These are phyloP conservation scores for Iris pallida DNA, from an alignment of 116 monocot species.

Conservation along the genomic window DNA sequence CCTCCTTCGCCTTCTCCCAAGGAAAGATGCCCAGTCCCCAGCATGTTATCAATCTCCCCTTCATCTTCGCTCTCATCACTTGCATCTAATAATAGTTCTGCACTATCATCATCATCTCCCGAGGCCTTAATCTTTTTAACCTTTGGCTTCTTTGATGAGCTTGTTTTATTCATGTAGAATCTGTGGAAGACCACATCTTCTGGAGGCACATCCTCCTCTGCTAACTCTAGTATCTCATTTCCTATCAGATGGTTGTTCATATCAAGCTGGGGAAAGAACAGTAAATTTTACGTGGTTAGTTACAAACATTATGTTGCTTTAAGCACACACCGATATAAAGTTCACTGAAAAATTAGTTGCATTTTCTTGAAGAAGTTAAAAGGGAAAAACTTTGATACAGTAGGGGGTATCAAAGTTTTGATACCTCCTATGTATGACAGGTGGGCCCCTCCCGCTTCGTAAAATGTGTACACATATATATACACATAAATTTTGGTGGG, in stretches of 20 bases:
- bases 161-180: constrained; percentile 82
- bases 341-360: too few relatives aligned
- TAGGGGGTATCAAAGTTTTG: too few relatives aligned
- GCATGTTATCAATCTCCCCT: constrained; percentile 68
- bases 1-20: constrained; percentile 27
- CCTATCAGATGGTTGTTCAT: constrained; percentile 68
- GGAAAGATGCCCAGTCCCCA: constrained; percentile 28
- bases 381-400: too few relatives aligned
- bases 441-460: too few relatives aligned
- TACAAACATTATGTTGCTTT: too few relatives aligned
- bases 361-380: too few relatives aligned
- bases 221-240: constrained; percentile 70
- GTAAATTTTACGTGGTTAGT: background rate
- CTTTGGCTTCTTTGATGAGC: constrained; percentile 46
- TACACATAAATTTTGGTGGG: too few relatives aligned
- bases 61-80: constrained; percentile 50
- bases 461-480: too few relatives aligned
- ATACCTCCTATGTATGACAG: too few relatives aligned
- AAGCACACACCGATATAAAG: too few relatives aligned
- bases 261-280: constrained; percentile 44
- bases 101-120: constrained; percentile 44
- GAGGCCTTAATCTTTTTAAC: constrained; percentile 29
- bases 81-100: constrained; percentile 32
- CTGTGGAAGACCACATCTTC: constrained; percentile 94
- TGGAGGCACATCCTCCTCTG: constrained; percentile 88